Percentiles rank a stretch among this genome's conserved stretches.
Evolutionary conservation across 1,139 yeast species (phyloP).

Genomic region (Nakaseomyces sp.): DNA sequence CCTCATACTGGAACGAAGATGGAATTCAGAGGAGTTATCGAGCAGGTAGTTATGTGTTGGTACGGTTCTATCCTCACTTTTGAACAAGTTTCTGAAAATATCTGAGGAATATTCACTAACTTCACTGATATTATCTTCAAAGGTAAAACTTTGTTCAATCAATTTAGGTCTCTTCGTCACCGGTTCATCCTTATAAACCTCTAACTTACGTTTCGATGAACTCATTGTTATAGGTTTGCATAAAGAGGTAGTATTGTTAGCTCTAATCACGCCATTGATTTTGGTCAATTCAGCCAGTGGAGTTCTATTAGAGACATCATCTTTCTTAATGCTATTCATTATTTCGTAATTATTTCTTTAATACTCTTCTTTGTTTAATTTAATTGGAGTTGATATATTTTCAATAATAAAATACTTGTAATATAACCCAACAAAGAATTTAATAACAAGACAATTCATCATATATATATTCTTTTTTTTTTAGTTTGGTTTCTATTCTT

Average conservation of each 20-base stretch:
- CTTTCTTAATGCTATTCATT: neutral
- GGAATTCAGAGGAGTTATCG: slow-evolving; percentile 37
- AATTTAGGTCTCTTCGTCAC: slow-evolving; percentile 69
- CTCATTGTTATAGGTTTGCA: slow-evolving; percentile 2
- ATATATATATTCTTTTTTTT: no score
- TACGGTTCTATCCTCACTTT: slow-evolving; percentile 57
- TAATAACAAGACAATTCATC: no score
- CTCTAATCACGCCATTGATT: slow-evolving; percentile 1
- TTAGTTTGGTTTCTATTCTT: no score
- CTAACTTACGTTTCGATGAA: slow-evolving; percentile 8
- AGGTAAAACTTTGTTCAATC: slow-evolving; percentile 42
- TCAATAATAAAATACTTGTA: no score
- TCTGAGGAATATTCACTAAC: slow-evolving; percentile 83
- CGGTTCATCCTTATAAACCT: slow-evolving; percentile 26
- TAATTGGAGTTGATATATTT: no score
- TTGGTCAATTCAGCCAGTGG: slow-evolving; percentile 2
- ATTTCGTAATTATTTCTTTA: no score
- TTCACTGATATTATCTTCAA: slow-evolving; percentile 73
- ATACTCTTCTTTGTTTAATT: no score
- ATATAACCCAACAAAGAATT: no score
- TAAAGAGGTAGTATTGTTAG: neutral
- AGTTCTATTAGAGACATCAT: neutral
- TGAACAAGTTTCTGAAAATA: slow-evolving; percentile 66
- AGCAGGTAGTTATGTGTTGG: slow-evolving; percentile 65
- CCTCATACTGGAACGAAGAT: slow-evolving; percentile 74